Evolutionary conservation across 202 grass and related monocot genomes (phyloP).

Genomic region (Sporobolus alterniflorus): DNA sequence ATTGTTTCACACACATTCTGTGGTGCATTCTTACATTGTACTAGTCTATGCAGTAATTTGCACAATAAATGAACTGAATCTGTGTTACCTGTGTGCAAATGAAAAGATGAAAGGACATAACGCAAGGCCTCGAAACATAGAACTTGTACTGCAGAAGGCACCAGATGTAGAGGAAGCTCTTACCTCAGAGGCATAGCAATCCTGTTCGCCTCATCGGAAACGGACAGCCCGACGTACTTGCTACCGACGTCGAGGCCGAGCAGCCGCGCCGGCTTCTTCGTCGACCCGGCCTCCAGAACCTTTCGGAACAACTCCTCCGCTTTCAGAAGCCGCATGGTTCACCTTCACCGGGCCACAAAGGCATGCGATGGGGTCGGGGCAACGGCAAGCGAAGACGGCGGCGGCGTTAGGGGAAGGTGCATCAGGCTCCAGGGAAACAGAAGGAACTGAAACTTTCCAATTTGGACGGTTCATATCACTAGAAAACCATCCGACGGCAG

Average conservation of each 20-base stretch:
- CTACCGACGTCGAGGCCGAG: constrained; percentile 89
- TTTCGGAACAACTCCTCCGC: constrained; percentile 66
- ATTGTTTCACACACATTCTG: background rate
- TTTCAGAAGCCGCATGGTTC: constrained; percentile 71
- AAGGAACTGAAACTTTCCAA: background rate
- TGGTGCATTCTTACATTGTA: background rate
- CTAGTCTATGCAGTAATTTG: background rate
- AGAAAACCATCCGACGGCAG: background rate
- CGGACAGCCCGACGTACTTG: constrained; percentile 78
- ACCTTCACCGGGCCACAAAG: background rate
- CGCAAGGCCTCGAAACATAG: background rate
- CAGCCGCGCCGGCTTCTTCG: constrained; percentile 41
- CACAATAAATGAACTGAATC: background rate
- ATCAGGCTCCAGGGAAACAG: background rate
- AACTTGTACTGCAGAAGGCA: background rate
- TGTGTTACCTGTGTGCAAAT: background rate
- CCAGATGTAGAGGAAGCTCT: constrained; percentile 13
- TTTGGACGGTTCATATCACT: constrained; percentile 17
- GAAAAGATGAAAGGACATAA: constrained; percentile 4
- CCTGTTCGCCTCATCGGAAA: constrained; percentile 72
- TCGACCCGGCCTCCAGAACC: constrained; percentile 44
- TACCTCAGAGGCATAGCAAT: constrained; percentile 80
- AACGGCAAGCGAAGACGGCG: background rate
- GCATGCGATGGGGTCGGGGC: background rate
- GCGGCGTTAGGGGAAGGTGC: background rate